phyloP scores from a whole-genome alignment of 1,284 basidiomycete genomes.

The Cutaneotrichosporon sp. region DNA sequence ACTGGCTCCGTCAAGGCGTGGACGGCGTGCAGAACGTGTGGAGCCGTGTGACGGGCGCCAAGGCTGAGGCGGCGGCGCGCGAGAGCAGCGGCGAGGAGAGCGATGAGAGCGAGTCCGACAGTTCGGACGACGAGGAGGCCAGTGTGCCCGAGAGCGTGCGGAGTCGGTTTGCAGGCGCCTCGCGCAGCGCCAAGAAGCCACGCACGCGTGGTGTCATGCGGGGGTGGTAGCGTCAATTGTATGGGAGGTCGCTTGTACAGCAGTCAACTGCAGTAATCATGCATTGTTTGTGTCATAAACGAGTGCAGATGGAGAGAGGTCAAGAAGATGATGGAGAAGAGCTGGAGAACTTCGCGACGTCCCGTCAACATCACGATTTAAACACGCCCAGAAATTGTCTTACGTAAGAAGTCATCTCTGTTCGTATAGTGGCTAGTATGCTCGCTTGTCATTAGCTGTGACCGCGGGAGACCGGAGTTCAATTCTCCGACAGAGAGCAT shows the following conservation, averaged over 20 bases:
- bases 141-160: neutral
- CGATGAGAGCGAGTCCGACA: conserved; percentile 7
- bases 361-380: too few relatives aligned
- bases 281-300: conserved; percentile 1
- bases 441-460: neutral
- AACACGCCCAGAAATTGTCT: neutral
- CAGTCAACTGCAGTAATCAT: neutral
- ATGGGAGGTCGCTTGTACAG: neutral
- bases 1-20: conserved; percentile 17
- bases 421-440: conserved; percentile 2
- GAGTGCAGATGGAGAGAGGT: too few relatives aligned
- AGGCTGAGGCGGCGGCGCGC: neutral
- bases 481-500: conserved; percentile 1
- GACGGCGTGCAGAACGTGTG: conserved; percentile 10
- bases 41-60: conserved; percentile 5
- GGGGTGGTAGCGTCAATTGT: conserved; percentile 3
- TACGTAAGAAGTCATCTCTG: neutral
- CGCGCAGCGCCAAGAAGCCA: neutral
- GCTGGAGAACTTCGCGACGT: too few relatives aligned
- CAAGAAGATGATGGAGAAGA: too few relatives aligned
- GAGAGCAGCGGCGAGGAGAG: conserved; percentile 2
- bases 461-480: conserved; percentile 1
- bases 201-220: conserved; percentile 4
- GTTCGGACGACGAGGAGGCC: conserved; percentile 2
- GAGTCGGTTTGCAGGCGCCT: conserved; percentile 1